Evolutionary conservation across 1,284 basidiomycete genomes (phyloP), one percentile per base, ranked within the genome.

Genomic region (Irpex rosettiformis): DNA sequence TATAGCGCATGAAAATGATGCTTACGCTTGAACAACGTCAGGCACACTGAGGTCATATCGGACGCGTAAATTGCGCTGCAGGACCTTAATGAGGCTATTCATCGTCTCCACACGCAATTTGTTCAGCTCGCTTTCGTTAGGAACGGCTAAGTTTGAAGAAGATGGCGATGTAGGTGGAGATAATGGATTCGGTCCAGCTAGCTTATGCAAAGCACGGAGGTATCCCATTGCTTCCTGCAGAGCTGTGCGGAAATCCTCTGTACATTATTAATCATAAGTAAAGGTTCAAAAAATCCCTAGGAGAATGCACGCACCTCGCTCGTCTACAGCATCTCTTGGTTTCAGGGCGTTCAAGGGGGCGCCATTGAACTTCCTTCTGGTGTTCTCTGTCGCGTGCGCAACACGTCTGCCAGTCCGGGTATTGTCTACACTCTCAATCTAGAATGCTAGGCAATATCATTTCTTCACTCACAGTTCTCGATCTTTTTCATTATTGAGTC

Each of bases 61-160:
- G 21, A 96, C 87, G 4, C 89, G 84, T 28, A 93, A 73, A 65
- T 86, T 88, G 25, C 85, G 81, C 66, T 88, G 87, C n/a, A 97
- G 74, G 48, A 91, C 79, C 27, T 76, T 79, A 24, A 87, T 86
- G 1, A 97, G 74, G 59, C 81, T 82, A 3, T 80, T 79, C 82
- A 95, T 86, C 6, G 78, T 69, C 22, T 87, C 85, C 25, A 86
- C 79, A 37, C 84, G 75, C 43, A 81, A 74, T n/a, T 76, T 77
- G 64, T 84, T 84, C 6, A 77, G 62, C 29, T 89, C 88, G 6
- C 69, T 66, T 22, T 75, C 75, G 42, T 72, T 73, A n/a, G 75
- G 58, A 11, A 69, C 67, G 16, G 68, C 66, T 43, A 67, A 63
- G 43, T 73, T 68, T 3, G 78, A 73, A 1, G 80, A 76, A 2